These are phyloP conservation scores for Microcyclospora pomicola DNA, from an alignment of 2,329 filamentous ascomycete species.

Conservation along the genomic window DNA sequence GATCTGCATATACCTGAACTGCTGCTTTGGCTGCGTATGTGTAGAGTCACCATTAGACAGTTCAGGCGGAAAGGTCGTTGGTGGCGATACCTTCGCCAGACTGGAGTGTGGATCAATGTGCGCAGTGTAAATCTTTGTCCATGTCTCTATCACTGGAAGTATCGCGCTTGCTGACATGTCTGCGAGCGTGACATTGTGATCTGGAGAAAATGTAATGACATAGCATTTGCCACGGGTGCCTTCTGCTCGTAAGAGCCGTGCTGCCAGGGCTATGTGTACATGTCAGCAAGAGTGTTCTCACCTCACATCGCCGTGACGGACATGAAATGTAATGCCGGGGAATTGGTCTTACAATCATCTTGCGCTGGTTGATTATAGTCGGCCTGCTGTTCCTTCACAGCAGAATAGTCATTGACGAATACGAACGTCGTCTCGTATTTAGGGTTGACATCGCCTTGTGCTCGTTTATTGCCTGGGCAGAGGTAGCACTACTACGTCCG, in stretches of 20 bases:
- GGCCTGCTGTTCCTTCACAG: constrained; percentile 84
- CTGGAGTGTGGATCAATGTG: constrained; percentile 63
- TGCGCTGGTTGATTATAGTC: constrained; percentile 50
- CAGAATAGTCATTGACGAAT: constrained; percentile 96
- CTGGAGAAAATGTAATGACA: constrained; percentile 84
- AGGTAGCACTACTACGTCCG: constrained; percentile 59
- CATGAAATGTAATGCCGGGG: neutral
- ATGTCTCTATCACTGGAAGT: constrained; percentile 70
- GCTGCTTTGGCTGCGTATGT: constrained; percentile 45
- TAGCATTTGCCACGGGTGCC: constrained; percentile 92
- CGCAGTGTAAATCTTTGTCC: constrained; percentile 77
- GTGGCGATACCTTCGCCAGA: constrained; percentile 36
- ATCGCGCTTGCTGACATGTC: constrained; percentile 71
- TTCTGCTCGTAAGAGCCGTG: constrained; percentile 65
- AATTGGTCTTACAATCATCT: constrained; percentile 32
- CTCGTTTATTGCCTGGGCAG: constrained; percentile 80
- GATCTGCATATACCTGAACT: constrained; percentile 96
- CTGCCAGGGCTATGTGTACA: constrained; percentile 48
- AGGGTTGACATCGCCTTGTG: constrained; percentile 75
- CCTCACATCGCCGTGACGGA: neutral
- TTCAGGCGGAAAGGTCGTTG: constrained; percentile 32
- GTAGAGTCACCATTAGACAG: constrained; percentile 28
- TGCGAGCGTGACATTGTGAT: constrained; percentile 82
- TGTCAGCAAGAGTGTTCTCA: neutral
- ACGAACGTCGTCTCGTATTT: constrained; percentile 77